These are phyloP conservation scores for Cytidiella melzeri DNA, from an alignment of 768 basidiomycete species.

Conservation along the genomic window DNA sequence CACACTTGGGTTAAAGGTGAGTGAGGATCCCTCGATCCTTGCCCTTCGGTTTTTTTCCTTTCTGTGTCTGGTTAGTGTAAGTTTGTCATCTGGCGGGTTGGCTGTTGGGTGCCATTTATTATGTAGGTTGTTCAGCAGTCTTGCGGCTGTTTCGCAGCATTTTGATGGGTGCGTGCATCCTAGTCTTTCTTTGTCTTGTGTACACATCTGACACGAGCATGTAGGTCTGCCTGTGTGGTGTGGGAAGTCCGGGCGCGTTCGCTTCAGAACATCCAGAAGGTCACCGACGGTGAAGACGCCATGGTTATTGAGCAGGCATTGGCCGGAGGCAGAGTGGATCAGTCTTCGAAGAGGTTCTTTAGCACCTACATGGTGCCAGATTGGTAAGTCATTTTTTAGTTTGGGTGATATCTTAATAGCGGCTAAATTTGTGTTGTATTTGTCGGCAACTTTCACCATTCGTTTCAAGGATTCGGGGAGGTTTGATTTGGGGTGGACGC, in stretches of 20 bases:
- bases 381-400: neutral
- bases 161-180: neutral
- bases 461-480: neutral
- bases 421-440: neutral
- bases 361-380: conserved; percentile 4
- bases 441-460: neutral
- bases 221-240: neutral
- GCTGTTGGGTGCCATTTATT: neutral
- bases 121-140: neutral
- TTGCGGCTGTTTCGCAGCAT: neutral
- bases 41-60: neutral
- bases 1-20: neutral
- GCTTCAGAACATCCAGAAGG: neutral
- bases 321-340: neutral
- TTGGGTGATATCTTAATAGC: neutral
- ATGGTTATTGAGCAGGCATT: conserved; percentile 4
- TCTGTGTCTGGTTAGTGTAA: neutral
- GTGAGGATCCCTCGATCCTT: neutral
- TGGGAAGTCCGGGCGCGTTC: no score
- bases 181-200: neutral
- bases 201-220: neutral
- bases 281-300: neutral
- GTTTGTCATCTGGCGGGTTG: neutral
- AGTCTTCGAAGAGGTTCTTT: neutral
- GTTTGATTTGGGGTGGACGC: neutral